Evolutionary conservation across 768 basidiomycete genomes (phyloP), one percentile per base, ranked within the genome.

Genomic region (Leucogyrophana mollusca): DNA sequence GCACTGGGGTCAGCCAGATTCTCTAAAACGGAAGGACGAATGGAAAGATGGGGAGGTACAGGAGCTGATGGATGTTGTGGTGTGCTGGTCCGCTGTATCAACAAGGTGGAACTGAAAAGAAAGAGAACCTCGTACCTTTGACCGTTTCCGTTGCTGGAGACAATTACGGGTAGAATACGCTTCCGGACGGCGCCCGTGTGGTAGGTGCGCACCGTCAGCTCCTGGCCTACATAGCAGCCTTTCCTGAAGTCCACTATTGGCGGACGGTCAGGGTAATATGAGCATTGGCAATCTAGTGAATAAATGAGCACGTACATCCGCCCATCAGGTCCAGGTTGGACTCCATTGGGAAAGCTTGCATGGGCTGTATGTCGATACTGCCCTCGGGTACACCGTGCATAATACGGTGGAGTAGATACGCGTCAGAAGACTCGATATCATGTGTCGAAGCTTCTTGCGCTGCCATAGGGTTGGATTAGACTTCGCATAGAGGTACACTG

Each of bases 161-260:
- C 68, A 2, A 71, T 54, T n/a, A 97, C 79, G 2, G 94, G 94
- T 9, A 93, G 68, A 24, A 94, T 88, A 10, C 96, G 82, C 65
- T 97, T 98, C 51, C 96, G 77, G 34, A 96, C 72, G 21, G 87
- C 76, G 9, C 96, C 96, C 5, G 88, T 97, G 63, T 97, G 93
- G 65, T 95, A 95, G 30, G 95, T 97, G 42, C 96, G 81, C 5
- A 96, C 94, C 0, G 94, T 97, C 33, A 98, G 74, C 58, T 98
- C 96, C 73, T 99, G 96, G 8, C 96, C 96, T 4, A 98, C 86
- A 60, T 97, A 98, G 61, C 96, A 99, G 3, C 96, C 96, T 70
- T 99, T 99, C 46, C 90, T 75, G 65, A 96, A 97, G 67, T 97
- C 93, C 61, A 98, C 94, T 87, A 74, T 35, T 42, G 34, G 43